Conservation (phyloP, 208 protist species). For the Wallacemonas rigidus region DNA sequence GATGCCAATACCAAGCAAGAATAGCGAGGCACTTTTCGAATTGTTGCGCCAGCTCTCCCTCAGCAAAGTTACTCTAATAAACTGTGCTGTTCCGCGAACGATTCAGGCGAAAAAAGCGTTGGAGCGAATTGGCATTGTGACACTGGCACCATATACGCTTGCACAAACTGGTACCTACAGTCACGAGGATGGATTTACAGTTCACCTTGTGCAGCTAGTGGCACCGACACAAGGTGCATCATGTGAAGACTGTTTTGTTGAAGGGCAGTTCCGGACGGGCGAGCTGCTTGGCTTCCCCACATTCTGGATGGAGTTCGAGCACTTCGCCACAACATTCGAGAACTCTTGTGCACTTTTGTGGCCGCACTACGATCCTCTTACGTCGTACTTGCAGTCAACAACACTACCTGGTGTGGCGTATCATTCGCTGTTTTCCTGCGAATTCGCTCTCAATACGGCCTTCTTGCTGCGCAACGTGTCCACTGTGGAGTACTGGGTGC, state of each 20-base stretch:
- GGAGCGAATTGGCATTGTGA: slow-evolving; percentile 19
- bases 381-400: slow-evolving; percentile 30
- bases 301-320: slow-evolving; percentile 62
- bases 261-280: slow-evolving; percentile 19
- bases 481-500: slow-evolving; percentile 13
- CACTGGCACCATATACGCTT: slow-evolving; percentile 35
- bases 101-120: slow-evolving; percentile 23
- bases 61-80: slow-evolving; percentile 3
- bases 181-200: slow-evolving; percentile 22
- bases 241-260: slow-evolving; percentile 22
- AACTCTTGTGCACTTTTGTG: slow-evolving; percentile 48
- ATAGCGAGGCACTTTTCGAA: slow-evolving; percentile 20
- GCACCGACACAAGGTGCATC: slow-evolving; percentile 16
- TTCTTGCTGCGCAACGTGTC: slow-evolving; percentile 56
- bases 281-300: slow-evolving; percentile 34
- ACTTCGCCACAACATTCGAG: slow-evolving; percentile 60
- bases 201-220: slow-evolving; percentile 35
- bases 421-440: slow-evolving; percentile 22
- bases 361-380: slow-evolving; percentile 54
- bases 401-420: slow-evolving; percentile 26
- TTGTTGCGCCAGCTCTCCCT: slow-evolving; percentile 17
- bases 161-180: slow-evolving; percentile 25
- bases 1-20: background rate
- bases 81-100: slow-evolving; percentile 16
- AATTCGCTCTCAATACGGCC: slow-evolving; percentile 56